Base-by-base conservation (phyloP, 202 grass and related monocot species). In the Setaria italica region DNA sequence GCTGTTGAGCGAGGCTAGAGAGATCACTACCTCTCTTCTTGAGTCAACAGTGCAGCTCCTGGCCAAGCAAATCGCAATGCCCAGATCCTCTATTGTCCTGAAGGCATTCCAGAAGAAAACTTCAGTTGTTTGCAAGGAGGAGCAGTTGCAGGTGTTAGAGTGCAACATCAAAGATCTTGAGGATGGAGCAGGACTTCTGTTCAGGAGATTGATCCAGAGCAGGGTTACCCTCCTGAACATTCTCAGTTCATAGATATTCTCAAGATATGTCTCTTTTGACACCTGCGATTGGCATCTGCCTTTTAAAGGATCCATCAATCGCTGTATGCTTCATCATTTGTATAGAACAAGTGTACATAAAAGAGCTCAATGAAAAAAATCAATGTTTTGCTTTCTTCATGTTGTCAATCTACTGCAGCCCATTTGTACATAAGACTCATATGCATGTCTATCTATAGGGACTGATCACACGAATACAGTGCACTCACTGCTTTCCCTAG, bases 201-300 rank as follows among this genome's bases (percentile, higher is more conserved):
- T 91, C 84, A 45, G 85, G 84, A 88, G 84, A 92, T 70, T 97
- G 53, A 54, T 97, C 80, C 95, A 89, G 69, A 90, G 87, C 76
- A 91, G 92, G 71, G 87, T 90, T 35, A 88, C 90, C 59, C 82
- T 97, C 66, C 87, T 97, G 5, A 97, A 97, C 63, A 78, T 88
- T 48, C 79, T 90, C 71, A 94, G 79, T 49, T 91, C 77, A 72
- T 95, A 90, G 87, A 90, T 6, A 33, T 33, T 65, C 77, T 77
- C 29, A 59, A 17, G 42, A 56, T 48, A 48, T 81, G 32, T 56
- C 54, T 64, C 65, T 83, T 30, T 64, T 76, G 51, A 65, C 62
- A 77, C 56, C 83, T 85, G 83, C 1, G 71, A 89, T 84, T 84
- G 68, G 42, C 68, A 68, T 87, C 88, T 68, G 3, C 68, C 62